Conservation (phyloP, 2,329 filamentous ascomycete genomes). For the Xylariales sp. region DNA sequence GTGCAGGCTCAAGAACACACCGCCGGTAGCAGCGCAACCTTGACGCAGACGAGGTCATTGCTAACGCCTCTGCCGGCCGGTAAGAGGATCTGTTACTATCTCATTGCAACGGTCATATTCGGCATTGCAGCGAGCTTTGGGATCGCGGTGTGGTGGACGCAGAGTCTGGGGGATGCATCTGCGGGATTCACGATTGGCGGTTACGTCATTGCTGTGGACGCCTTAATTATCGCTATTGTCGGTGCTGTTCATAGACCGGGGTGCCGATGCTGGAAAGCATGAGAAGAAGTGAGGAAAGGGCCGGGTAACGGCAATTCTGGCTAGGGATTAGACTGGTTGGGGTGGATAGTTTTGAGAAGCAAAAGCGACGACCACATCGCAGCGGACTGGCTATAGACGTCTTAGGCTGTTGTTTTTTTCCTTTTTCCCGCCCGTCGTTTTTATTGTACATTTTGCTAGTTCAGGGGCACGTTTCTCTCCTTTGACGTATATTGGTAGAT, state of each 20-base stretch:
- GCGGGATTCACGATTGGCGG: constrained; percentile 30
- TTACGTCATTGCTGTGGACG: constrained; percentile 31
- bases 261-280: constrained; percentile 29
- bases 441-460: too few relatives aligned
- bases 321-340: not conserved
- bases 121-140: constrained; percentile 28
- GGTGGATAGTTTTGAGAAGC: not conserved
- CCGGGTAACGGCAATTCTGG: not conserved
- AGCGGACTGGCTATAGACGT: too few relatives aligned
- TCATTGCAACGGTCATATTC: constrained; percentile 22
- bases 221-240: constrained; percentile 20
- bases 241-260: constrained; percentile 22
- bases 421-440: not conserved
- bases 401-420: not conserved
- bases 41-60: not conserved
- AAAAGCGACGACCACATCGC: not conserved
- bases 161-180: constrained; percentile 14
- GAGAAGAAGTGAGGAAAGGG: not conserved
- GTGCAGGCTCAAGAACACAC: not conserved
- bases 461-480: not conserved
- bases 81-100: constrained; percentile 30
- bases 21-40: not conserved
- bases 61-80: constrained; percentile 5
- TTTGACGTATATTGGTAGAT: not conserved
- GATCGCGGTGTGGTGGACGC: constrained; percentile 29